phyloP scores from a whole-genome alignment of 345 rosid genomes.

The Pelargonium nanum region DNA sequence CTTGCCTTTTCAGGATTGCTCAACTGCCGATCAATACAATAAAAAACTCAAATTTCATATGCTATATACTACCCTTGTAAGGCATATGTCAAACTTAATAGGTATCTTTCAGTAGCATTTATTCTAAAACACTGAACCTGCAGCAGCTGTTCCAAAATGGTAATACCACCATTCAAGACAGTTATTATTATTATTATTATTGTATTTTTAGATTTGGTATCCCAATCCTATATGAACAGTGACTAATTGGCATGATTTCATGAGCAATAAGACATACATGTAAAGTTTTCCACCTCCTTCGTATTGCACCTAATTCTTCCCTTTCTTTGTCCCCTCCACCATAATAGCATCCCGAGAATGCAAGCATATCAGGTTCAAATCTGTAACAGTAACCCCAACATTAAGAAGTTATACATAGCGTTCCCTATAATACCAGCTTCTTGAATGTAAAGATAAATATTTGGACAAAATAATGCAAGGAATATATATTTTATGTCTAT shows the following conservation, averaged over 20 bases:
- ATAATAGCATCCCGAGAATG: conserved; percentile 96
- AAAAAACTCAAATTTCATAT: not conserved
- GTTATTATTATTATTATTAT: no score
- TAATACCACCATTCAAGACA: no score
- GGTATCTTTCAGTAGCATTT: no score
- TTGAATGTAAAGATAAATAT: no score
- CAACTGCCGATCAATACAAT: conserved; percentile 32
- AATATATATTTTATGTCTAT: no score
- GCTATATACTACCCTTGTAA: not conserved
- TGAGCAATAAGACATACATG: conserved; percentile 45
- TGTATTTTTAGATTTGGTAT: no score
- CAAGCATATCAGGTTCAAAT: conserved; percentile 99
- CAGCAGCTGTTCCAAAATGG: no score
- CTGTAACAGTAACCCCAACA: conserved; percentile 38
- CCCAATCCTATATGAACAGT: no score
- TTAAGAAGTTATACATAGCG: conserved; percentile 9
- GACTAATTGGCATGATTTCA: not conserved
- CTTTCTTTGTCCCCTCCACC: conserved; percentile 95
- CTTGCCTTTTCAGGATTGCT: conserved; percentile 80
- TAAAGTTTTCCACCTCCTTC: conserved; percentile 95
- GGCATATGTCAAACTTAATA: not conserved
- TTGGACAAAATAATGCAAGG: no score
- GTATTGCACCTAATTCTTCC: conserved; percentile 67
- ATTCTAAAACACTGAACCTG: not conserved
- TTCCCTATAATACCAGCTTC: not conserved